A percentile compares a stretch with the other conserved stretches of the same genome.
These are phyloP conservation scores for Melocanna baccifera DNA, from an alignment of 176 grass and related monocot genomes.

Conservation along the genomic window DNA sequence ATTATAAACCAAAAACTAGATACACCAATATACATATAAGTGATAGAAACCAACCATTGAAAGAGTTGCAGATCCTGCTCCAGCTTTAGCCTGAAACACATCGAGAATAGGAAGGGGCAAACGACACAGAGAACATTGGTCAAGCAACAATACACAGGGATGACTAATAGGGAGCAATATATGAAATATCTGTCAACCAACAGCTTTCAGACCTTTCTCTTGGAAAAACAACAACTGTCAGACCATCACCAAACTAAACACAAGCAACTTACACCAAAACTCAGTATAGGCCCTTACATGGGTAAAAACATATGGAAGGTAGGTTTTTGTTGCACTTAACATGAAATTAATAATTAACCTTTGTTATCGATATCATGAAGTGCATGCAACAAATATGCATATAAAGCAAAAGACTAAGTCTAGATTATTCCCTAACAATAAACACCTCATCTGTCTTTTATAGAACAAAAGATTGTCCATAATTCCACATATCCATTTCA, in stretches of 20 bases:
- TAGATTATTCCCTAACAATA: too few species aligned
- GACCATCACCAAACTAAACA: not conserved
- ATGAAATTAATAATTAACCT: not conserved
- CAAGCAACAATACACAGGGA: not conserved
- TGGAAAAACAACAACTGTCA: not conserved
- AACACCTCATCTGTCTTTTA: not conserved
- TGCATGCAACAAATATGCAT: not conserved
- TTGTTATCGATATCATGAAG: not conserved
- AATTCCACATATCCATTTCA: not conserved
- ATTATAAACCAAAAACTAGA: not conserved
- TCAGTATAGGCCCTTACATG: not conserved
- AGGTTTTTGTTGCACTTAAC: not conserved
- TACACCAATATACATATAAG: not conserved
- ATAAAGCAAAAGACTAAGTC: too few species aligned
- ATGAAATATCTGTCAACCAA: not conserved
- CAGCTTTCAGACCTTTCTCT: not conserved
- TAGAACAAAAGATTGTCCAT: not conserved
- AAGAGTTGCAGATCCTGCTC: constrained; percentile 78
- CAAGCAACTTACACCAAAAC: not conserved
- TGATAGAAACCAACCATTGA: constrained; percentile 63
- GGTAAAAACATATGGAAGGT: not conserved
- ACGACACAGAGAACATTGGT: not conserved
- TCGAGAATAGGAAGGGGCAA: not conserved
- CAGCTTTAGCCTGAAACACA: constrained; percentile 80
- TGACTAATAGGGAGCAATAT: not conserved